Evolutionary conservation across 768 basidiomycete genomes (phyloP), one percentile per base, ranked within the genome.

Genomic region (Hemileccinum rubropunctum): DNA sequence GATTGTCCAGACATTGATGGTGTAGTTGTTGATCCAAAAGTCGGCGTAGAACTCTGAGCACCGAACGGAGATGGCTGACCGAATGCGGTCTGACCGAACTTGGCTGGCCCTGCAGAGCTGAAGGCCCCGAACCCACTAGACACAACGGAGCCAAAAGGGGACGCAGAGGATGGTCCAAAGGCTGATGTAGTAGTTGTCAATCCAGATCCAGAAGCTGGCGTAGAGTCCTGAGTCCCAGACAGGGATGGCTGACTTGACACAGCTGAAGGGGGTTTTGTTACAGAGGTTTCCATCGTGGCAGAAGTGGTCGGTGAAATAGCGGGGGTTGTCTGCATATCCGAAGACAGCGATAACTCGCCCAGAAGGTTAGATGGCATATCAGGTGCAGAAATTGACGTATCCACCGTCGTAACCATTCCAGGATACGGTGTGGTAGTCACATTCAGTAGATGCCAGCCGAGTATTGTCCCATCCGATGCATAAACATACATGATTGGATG

Each of bases 381-480:
- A 7, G 51, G 37, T 6, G 17, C 26, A 46, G 55, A 21, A 14
- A 32, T 46, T 27, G 57, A 47, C n/a, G 50, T 54, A 33, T 54
- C 42, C 13, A 62, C 33, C 20, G 40, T 27, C 9, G 66, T 58
- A 6, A 75, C 61, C 76, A 89, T 80, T 26, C 80, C 80, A 36
- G 74, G 69, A 59, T 89, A 91, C 8, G 76, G 70, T 15, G 57
- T 65, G 1, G 73, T 75, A 36, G 76, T 77, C 8, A 73, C 70
- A 60, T 85, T 80, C 33, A 87, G 78, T 18, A 86, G 60, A 62
- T 82, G 73, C 88, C 89, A 92, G 4, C 75, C 89, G 42, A 82
- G 77, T 20, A 92, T 47, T 0, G 88, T 87, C 17, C 89, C 89
- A 59, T 92, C 89, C 47, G 83, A 88, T 11, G 87, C 75, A 65